A percentile compares a stretch with the other conserved stretches of the same genome.
Conservation (phyloP, 2,329 filamentous ascomycete genomes). For the Elsinoe australis region DNA sequence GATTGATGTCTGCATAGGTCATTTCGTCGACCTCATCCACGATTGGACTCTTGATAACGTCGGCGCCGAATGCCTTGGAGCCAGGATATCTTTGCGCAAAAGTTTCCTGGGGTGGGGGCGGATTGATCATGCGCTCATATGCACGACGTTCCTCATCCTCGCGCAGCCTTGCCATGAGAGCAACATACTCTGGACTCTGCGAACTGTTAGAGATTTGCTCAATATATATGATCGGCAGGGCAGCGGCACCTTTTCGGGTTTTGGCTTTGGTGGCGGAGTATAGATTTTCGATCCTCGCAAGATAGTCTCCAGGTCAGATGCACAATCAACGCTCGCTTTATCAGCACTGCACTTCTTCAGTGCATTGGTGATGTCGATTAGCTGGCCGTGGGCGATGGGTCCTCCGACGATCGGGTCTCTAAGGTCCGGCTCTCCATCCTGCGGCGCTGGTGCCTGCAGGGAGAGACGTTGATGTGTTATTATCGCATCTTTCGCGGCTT, state of each 20-base stretch:
- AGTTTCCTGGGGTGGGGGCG: conserved; percentile 48
- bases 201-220: conserved; percentile 18
- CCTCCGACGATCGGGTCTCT: conserved; percentile 49
- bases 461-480: neutral
- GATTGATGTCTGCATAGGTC: conserved; percentile 64
- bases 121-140: conserved; percentile 74
- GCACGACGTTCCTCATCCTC: conserved; percentile 71
- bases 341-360: conserved; percentile 1
- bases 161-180: conserved; percentile 77
- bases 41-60: conserved; percentile 38
- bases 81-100: conserved; percentile 54
- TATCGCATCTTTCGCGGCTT: conserved; percentile 49
- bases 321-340: conserved; percentile 14
- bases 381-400: conserved; percentile 63
- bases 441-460: conserved; percentile 9
- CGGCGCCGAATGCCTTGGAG: conserved; percentile 50
- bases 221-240: neutral
- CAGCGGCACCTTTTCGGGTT: conserved; percentile 68
- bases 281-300: conserved; percentile 67
- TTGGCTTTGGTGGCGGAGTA: conserved; percentile 69
- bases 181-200: conserved; percentile 74
- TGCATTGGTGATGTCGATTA: conserved; percentile 51
- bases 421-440: conserved; percentile 43
- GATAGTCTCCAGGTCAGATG: conserved; percentile 56
- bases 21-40: conserved; percentile 52